Evolutionary conservation across 768 basidiomycete genomes (phyloP).

Genomic region (Agaricus subrufescens): DNA sequence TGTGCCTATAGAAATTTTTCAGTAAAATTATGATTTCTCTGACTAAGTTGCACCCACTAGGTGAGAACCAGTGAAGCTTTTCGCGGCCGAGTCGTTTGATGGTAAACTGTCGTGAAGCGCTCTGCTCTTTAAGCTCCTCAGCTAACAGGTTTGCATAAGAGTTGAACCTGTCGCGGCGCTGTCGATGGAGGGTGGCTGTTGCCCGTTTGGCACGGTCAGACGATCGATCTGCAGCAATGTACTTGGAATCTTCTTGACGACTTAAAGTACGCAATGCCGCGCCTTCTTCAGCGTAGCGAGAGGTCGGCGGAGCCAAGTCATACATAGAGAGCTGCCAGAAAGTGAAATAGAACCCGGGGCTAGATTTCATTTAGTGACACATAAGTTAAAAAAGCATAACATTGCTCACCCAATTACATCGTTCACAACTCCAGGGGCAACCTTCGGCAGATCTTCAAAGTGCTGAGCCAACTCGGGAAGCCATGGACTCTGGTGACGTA

Average conservation of each 20-base stretch:
- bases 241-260: slow-evolving; percentile 63
- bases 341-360: slow-evolving; percentile 89
- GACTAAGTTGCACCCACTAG: slow-evolving; percentile 32
- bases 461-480: slow-evolving; percentile 65
- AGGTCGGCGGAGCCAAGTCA: slow-evolving; percentile 75
- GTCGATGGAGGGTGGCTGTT: slow-evolving; percentile 53
- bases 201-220: slow-evolving; percentile 56
- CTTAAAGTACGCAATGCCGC: slow-evolving; percentile 55
- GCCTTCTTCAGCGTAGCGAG: slow-evolving; percentile 78
- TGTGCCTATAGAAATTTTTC: slow-evolving; percentile 25
- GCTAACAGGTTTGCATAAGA: slow-evolving; percentile 52
- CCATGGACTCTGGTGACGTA: slow-evolving; percentile 63
- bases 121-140: slow-evolving; percentile 75
- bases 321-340: slow-evolving; percentile 97
- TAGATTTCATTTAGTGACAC: slow-evolving; percentile 22
- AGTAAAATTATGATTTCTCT: not conserved
- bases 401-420: slow-evolving; percentile 66
- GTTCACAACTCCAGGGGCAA: slow-evolving; percentile 61
- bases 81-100: slow-evolving; percentile 73
- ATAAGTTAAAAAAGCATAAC: not conserved
- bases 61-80: slow-evolving; percentile 80
- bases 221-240: slow-evolving; percentile 65
- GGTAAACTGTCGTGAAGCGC: slow-evolving; percentile 65
- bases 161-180: slow-evolving; percentile 62
- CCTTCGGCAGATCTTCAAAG: slow-evolving; percentile 71